Conservation (phyloP, 2,329 filamentous ascomycete genomes). For the Reticulascus tulasneorum region DNA sequence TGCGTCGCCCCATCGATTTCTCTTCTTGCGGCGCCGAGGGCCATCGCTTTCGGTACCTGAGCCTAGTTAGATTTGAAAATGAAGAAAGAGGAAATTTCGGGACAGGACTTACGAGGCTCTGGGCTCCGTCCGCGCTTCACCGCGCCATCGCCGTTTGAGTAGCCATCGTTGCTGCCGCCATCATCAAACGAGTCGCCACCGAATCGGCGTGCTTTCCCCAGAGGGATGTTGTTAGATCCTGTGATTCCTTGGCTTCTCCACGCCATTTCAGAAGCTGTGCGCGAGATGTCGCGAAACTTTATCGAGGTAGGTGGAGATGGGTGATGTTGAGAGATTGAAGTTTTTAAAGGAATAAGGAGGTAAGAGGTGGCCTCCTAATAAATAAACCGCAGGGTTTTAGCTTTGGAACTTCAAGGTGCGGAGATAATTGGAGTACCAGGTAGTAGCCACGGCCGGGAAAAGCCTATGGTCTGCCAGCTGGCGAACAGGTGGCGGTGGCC, state of each 20-base stretch:
- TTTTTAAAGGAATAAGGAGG: too few relatives aligned
- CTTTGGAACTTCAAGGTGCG: too few relatives aligned
- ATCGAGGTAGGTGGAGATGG: too few relatives aligned
- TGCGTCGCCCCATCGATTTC: constrained; percentile 96
- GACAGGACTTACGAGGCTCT: constrained; percentile 60
- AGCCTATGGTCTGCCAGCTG: too few relatives aligned
- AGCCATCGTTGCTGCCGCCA: constrained; percentile 27
- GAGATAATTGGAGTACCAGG: too few relatives aligned
- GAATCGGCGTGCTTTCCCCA: constrained; percentile 84
- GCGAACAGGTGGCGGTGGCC: too few relatives aligned
- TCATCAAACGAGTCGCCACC: constrained; percentile 63
- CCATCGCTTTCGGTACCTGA: constrained; percentile 63
- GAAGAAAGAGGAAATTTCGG: background rate
- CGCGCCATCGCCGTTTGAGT: constrained; percentile 38
- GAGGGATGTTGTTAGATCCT: constrained; percentile 94
- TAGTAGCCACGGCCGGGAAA: too few relatives aligned
- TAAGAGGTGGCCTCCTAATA: too few relatives aligned
- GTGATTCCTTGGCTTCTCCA: constrained; percentile 82
- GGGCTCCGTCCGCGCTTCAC: constrained; percentile 91
- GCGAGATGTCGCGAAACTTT: too few relatives aligned
- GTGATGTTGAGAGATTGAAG: too few relatives aligned
- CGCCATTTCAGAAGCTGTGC: constrained; percentile 45
- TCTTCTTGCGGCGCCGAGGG: constrained; percentile 89
- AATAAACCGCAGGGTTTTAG: too few relatives aligned
- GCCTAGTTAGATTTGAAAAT: constrained; percentile 19